Evolutionary conservation across 2,329 filamentous ascomycete genomes (phyloP).

Genomic region (Fusarium proliferatum): DNA sequence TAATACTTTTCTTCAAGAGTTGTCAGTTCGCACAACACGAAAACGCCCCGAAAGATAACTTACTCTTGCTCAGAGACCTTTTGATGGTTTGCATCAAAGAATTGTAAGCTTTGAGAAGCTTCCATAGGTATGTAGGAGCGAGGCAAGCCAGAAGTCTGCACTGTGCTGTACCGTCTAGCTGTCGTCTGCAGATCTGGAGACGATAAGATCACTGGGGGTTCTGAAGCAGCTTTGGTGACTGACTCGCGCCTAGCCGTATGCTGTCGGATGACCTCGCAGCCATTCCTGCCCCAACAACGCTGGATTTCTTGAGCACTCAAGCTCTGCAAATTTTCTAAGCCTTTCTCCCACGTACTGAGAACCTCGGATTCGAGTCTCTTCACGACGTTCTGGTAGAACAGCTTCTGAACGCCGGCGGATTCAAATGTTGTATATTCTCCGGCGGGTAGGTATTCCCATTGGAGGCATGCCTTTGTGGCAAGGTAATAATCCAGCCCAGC

Average conservation of each 20-base stretch:
- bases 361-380: background rate
- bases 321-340: background rate
- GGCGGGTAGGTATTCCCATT: background rate
- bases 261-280: background rate
- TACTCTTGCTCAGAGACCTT: background rate
- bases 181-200: background rate
- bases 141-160: background rate
- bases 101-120: background rate
- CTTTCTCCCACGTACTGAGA: background rate
- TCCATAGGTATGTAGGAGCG: background rate
- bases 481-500: background rate
- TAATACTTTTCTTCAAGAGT: background rate
- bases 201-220: background rate
- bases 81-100: background rate
- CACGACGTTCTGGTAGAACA: conserved; percentile 1
- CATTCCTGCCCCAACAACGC: background rate
- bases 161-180: background rate
- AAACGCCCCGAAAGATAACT: background rate
- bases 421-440: background rate
- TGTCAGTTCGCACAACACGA: background rate
- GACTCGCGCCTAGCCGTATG: background rate
- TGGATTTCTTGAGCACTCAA: background rate
- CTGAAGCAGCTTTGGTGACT: background rate
- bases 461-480: background rate
- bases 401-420: background rate